Evolutionary conservation across 1,284 basidiomycete species (phyloP).

Genomic region (Austropuccinia psidii): DNA sequence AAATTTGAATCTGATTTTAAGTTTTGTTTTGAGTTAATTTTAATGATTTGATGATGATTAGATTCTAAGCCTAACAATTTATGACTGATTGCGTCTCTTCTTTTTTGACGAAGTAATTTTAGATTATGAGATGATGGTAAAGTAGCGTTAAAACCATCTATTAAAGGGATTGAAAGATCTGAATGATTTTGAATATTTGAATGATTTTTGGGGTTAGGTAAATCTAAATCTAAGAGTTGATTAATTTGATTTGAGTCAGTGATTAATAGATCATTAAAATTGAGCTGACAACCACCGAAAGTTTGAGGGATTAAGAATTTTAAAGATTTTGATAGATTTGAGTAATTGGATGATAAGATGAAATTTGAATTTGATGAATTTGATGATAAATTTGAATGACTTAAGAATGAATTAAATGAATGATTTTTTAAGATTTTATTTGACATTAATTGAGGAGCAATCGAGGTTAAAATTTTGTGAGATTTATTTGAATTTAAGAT

Average conservation of each 20-base stretch:
- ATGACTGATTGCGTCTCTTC: constrained; percentile 59
- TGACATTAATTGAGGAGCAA: constrained; percentile 27
- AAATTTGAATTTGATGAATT: background rate
- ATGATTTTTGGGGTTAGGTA: constrained; percentile 39
- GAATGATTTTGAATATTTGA: background rate
- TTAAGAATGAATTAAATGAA: background rate
- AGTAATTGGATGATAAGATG: background rate
- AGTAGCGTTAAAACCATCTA: constrained; percentile 82
- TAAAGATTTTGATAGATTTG: background rate
- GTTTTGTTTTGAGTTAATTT: constrained; percentile 49
- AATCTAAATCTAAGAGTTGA: constrained; percentile 40
- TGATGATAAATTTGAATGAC: background rate
- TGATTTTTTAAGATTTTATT: background rate
- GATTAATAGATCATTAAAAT: constrained; percentile 6
- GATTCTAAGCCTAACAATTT: constrained; percentile 58
- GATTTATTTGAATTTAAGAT: too few relatives aligned
- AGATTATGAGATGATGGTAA: constrained; percentile 75
- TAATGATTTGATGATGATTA: constrained; percentile 57
- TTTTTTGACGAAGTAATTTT: constrained; percentile 63
- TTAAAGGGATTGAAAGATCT: constrained; percentile 49
- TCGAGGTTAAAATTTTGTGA: constrained; percentile 16
- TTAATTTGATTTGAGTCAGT: constrained; percentile 40
- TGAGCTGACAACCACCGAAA: background rate
- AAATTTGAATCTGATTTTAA: background rate
- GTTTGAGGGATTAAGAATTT: background rate